Evolutionary conservation across 1,139 yeast genomes (phyloP), one percentile per base, ranked within the genome.

Genomic region (Suhomyces bokatorum): DNA sequence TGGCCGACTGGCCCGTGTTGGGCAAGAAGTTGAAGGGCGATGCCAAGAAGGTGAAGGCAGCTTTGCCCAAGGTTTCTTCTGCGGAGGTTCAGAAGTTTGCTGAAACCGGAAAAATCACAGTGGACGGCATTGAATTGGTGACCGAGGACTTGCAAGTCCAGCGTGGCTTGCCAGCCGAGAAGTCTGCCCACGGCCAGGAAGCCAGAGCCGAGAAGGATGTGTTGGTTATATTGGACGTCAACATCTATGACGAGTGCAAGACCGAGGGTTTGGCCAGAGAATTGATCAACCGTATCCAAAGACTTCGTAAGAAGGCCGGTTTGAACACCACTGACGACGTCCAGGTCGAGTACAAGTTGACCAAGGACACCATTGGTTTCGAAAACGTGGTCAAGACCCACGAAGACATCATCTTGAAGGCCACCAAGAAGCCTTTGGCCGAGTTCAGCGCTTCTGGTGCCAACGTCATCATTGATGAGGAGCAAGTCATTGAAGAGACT

Each of bases 1-100:
- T 87, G 65, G 99, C 99, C 38, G 99, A 95, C 73, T 95, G 99
- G 99, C 96, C 98, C 43, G 89, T 90, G 14, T 80, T 95, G 56
- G 99, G 99, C 72, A 93, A 93, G 79, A 93, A 93, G 70, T 81
- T 95, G 67, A 91, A 91, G 81, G 84, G 84, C 64, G 98, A 91
- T 60, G 95, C 88, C 53, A 89, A 87, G 73, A 86, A 81, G 66
- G 99, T 95, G 49, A 93, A 93, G 78, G 95, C 85, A 62, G 98
- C 95, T 22, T 78, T 95, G 57, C 97, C 98, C 53, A 65, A 64
- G 15, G 80, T 95, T 43, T 69, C 93, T 27, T 86, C 97, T 16
- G 87, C 76, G 16, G 90, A 89, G 48, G 97, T 93, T 41, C 88
- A 87, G 69, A 67, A 72, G 32, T 95, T 85, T 64, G 76, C 93